These are phyloP conservation scores for Sporisorium scitamineum DNA, from an alignment of 1,284 basidiomycete genomes.

Conservation along the genomic window DNA sequence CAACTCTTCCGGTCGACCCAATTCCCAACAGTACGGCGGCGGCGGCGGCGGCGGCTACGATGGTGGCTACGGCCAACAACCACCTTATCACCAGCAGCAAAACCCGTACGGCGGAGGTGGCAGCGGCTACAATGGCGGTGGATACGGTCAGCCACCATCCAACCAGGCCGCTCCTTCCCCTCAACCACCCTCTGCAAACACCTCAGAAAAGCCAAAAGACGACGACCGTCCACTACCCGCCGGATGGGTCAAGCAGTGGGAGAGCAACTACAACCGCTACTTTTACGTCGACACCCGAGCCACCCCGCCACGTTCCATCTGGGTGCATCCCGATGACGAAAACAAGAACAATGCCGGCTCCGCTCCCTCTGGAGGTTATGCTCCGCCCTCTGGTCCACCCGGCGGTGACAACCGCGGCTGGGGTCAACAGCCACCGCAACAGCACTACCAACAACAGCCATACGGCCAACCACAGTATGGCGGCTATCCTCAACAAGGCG, in stretches of 20 bases:
- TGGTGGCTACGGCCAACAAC: conserved; percentile 31
- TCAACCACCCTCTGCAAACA: conserved; percentile 3
- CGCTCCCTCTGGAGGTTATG: conserved; percentile 25
- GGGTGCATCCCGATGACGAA: conserved; percentile 64
- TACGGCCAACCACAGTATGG: conserved; percentile 24
- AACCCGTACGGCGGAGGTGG: conserved; percentile 27
- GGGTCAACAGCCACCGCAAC: conserved; percentile 27
- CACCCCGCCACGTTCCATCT: conserved; percentile 64
- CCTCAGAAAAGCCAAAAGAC: conserved; percentile 36
- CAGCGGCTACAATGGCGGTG: too few relatives aligned
- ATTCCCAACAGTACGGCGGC: conserved; percentile 41
- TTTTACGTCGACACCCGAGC: conserved; percentile 67
- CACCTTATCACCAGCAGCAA: conserved; percentile 25
- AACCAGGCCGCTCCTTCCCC: conserved; percentile 8
- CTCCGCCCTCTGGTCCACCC: conserved; percentile 55
- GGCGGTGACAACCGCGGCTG: conserved; percentile 39
- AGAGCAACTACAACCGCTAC: conserved; percentile 63
- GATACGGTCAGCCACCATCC: conserved; percentile 8
- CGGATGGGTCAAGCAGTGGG: conserved; percentile 66
- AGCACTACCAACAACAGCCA: conserved; percentile 14
- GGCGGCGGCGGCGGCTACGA: conserved; percentile 27
- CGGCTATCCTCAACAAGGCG: conserved; percentile 19
- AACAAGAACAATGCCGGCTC: conserved; percentile 8
- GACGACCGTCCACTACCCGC: conserved; percentile 58
- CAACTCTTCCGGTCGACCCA: conserved; percentile 22